Conservation (phyloP, 169 alveolate genomes). For the Babesia caballi region DNA sequence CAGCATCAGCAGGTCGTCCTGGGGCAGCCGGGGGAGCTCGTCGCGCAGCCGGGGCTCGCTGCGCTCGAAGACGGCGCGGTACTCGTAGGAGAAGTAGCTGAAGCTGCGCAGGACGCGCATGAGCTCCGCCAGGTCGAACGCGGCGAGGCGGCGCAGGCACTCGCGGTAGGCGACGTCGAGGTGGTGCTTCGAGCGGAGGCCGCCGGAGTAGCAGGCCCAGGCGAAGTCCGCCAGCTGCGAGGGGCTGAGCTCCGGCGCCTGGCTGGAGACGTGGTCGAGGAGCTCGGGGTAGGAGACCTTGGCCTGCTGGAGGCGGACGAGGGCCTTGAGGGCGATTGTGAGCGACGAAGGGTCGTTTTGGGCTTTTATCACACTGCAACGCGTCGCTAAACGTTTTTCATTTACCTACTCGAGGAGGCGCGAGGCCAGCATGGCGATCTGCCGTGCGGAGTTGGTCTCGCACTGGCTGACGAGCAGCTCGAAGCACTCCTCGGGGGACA, state of each 20-base stretch:
- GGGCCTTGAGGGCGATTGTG: slow-evolving; percentile 22
- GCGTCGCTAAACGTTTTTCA: not conserved
- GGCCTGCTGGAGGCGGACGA: slow-evolving; percentile 32
- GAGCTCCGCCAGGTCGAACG: slow-evolving; percentile 16
- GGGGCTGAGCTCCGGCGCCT: slow-evolving; percentile 5
- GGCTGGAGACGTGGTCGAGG: slow-evolving; percentile 34
- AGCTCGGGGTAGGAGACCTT: slow-evolving; percentile 38
- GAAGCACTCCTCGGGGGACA: slow-evolving; percentile 9
- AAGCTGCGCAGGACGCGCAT: slow-evolving; percentile 43
- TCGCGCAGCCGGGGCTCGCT: not conserved
- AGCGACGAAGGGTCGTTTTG: not conserved
- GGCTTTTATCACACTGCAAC: slow-evolving; percentile 5
- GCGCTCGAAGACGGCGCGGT: slow-evolving; percentile 33
- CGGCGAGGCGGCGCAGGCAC: slow-evolving; percentile 35
- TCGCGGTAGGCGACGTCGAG: slow-evolving; percentile 41
- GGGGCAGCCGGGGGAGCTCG: slow-evolving; percentile 12
- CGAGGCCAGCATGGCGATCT: slow-evolving; percentile 17
- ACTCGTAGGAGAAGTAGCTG: slow-evolving; percentile 58
- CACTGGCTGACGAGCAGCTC: slow-evolving; percentile 22
- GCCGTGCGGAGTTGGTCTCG: slow-evolving; percentile 22
- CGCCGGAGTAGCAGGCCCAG: slow-evolving; percentile 29
- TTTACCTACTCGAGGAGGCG: slow-evolving; percentile 15
- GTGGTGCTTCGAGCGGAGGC: slow-evolving; percentile 55
- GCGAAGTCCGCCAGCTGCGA: slow-evolving; percentile 50
- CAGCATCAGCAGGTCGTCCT: slow-evolving; percentile 56